Evolutionary conservation across 2,329 filamentous ascomycete species (phyloP).

Genomic region (Diplodia sapinea): DNA sequence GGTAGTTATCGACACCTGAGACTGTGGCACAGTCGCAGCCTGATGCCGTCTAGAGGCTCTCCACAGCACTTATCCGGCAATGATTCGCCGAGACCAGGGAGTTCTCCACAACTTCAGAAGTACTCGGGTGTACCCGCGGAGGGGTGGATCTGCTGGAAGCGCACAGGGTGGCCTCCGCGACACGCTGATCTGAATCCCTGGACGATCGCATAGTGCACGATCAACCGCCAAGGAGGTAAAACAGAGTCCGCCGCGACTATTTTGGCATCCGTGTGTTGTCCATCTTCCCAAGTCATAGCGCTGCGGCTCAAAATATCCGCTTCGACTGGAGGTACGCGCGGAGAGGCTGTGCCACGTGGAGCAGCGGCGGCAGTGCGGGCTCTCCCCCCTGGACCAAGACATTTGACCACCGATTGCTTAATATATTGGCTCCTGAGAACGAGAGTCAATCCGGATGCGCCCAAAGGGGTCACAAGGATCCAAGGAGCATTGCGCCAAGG

Average conservation of each 20-base stretch:
- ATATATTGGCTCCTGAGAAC: constrained; percentile 15
- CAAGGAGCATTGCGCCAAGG: constrained; percentile 16
- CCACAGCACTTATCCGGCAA: constrained; percentile 14
- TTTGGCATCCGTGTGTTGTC: not conserved
- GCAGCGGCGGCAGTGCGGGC: not conserved
- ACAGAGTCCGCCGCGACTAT: not conserved
- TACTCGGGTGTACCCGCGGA: constrained; percentile 10
- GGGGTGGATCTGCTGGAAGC: constrained; percentile 6
- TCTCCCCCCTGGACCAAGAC: not conserved
- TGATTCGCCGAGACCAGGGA: constrained; percentile 10
- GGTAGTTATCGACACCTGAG: constrained; percentile 17
- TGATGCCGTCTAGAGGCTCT: not conserved
- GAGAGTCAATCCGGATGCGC: not conserved
- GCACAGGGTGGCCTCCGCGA: constrained; percentile 14
- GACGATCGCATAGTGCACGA: constrained; percentile 7
- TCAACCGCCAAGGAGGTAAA: not conserved
- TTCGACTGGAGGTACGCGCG: not conserved
- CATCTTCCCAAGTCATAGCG: not conserved
- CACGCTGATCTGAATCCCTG: constrained; percentile 6
- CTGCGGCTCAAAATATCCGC: not conserved
- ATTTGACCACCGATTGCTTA: not conserved
- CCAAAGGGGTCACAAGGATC: constrained; percentile 4
- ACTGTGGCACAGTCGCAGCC: constrained; percentile 2
- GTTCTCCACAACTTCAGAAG: not conserved
- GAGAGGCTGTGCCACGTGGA: not conserved